Evolutionary conservation across 192 early-diverging fungal species (phyloP).

Genomic region (Gamsiella multidivaricata): DNA sequence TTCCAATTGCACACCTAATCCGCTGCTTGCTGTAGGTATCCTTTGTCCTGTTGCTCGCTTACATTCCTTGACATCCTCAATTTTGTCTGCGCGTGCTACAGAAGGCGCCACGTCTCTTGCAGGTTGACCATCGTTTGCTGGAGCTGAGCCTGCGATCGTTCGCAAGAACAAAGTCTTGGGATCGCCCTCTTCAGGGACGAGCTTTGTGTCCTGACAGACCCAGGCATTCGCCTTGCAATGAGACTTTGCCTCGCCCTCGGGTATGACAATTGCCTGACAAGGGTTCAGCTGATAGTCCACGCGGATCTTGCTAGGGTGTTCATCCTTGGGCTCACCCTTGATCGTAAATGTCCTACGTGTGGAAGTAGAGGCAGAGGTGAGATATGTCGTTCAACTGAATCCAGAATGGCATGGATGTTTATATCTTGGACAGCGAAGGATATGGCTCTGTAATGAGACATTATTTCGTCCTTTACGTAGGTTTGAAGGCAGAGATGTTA

Average conservation of each 20-base stretch:
- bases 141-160: slow-evolving; percentile 36
- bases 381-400: too few species aligned
- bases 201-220: slow-evolving; percentile 46
- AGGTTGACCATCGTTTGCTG: slow-evolving; percentile 19
- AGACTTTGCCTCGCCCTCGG: slow-evolving; percentile 20
- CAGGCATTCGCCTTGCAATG: slow-evolving; percentile 29
- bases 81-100: slow-evolving; percentile 7
- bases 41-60: background rate
- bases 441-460: background rate
- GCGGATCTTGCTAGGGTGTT: slow-evolving; percentile 24
- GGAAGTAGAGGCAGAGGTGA: background rate
- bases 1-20: background rate
- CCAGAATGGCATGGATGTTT: too few species aligned
- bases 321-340: slow-evolving; percentile 12
- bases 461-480: slow-evolving; percentile 14
- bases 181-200: slow-evolving; percentile 9
- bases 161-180: slow-evolving; percentile 17
- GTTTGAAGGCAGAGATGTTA: slow-evolving; percentile 39
- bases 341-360: slow-evolving; percentile 22
- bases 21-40: background rate
- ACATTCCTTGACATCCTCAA: slow-evolving; percentile 38
- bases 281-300: slow-evolving; percentile 43
- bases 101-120: slow-evolving; percentile 35
- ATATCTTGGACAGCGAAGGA: background rate
- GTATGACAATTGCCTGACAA: slow-evolving; percentile 37